Conservation (phyloP, 176 grass and related monocot species). For the Eremochloa ophiuroides region DNA sequence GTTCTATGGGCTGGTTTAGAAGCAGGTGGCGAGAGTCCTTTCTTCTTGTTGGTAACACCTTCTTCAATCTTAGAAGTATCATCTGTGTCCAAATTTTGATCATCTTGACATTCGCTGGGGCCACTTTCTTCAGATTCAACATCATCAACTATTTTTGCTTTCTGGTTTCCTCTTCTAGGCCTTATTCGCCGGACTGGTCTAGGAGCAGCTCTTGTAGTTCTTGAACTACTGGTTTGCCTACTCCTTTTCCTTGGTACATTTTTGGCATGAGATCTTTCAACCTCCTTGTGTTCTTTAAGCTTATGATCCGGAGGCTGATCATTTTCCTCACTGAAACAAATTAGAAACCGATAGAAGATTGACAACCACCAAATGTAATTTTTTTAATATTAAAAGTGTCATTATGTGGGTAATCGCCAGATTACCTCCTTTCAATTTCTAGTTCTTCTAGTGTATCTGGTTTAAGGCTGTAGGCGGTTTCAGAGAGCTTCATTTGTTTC, state of each 20-base stretch:
- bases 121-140: conserved; percentile 55
- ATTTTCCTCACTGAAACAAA: conserved; percentile 50
- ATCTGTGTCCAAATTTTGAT: conserved; percentile 31
- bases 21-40: conserved; percentile 19
- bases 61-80: conserved; percentile 28
- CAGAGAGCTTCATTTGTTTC: conserved; percentile 53
- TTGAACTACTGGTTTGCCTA: conserved; percentile 18
- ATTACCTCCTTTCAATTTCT: conserved; percentile 64
- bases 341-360: not conserved
- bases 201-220: conserved; percentile 44
- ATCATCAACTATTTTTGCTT: conserved; percentile 42
- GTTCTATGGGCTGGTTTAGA: conserved; percentile 38
- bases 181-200: conserved; percentile 44
- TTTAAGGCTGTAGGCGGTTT: conserved; percentile 80
- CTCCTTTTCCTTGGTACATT: conserved; percentile 60
- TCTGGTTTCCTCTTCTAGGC: conserved; percentile 54
- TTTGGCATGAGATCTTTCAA: conserved; percentile 29
- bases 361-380: conserved; percentile 12
- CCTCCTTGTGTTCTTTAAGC: conserved; percentile 6
- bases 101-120: conserved; percentile 35
- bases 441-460: conserved; percentile 71
- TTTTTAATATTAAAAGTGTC: conserved; percentile 9
- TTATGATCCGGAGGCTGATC: conserved; percentile 29
- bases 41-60: conserved; percentile 11
- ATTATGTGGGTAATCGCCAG: conserved; percentile 5